phyloP scores from a whole-genome alignment of 1,139 yeast species.

The Diutina neorugosa region DNA sequence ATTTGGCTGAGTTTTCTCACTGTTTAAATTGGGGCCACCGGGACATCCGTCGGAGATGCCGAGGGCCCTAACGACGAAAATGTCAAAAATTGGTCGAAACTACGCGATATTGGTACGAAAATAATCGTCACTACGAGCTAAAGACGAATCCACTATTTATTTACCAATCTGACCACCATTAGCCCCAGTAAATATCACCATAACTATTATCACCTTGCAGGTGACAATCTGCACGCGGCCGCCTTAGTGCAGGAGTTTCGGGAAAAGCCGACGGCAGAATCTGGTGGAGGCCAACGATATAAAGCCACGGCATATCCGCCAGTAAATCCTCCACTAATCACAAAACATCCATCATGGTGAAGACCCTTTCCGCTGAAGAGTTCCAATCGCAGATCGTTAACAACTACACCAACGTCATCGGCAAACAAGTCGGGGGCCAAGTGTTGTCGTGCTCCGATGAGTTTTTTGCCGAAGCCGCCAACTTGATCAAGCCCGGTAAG shows the following conservation, averaged over 20 bases:
- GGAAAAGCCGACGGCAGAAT: neutral
- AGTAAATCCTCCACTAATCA: neutral
- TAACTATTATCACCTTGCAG: neutral
- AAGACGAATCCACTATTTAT: neutral
- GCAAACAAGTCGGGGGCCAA: conserved; percentile 71
- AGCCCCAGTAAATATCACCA: neutral
- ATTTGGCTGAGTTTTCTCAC: too few relatives aligned
- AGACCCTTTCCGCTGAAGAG: conserved; percentile 21
- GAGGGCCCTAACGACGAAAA: neutral
- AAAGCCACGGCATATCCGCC: neutral
- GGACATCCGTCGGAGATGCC: neutral
- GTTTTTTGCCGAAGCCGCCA: conserved; percentile 93
- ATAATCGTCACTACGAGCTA: neutral
- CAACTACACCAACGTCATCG: conserved; percentile 53
- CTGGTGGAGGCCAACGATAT: neutral
- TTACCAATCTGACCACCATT: neutral
- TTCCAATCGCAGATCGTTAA: conserved; percentile 34
- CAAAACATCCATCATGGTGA: conserved; percentile 16
- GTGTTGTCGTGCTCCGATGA: conserved; percentile 67
- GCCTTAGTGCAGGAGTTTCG: neutral
- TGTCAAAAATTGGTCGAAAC: neutral
- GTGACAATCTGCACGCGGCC: neutral
- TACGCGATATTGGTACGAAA: neutral
- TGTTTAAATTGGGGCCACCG: neutral
- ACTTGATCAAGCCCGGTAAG: conserved; percentile 65